phyloP scores from a whole-genome alignment of 352 stramenopile genomes.

The Globisporangium yorkense region DNA sequence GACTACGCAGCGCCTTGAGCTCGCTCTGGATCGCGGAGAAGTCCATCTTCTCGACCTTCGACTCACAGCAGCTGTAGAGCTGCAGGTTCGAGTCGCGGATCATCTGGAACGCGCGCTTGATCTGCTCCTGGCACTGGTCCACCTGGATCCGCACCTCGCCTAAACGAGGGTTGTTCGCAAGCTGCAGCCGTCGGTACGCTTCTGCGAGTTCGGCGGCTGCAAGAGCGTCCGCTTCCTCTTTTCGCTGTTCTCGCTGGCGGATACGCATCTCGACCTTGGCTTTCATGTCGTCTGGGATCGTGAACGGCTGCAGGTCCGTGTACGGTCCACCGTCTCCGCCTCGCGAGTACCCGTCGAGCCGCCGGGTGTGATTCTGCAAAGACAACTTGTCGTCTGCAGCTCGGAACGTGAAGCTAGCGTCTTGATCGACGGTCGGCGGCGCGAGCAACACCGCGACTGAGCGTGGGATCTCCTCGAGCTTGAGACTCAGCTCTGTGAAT shows the following conservation, averaged over 20 bases:
- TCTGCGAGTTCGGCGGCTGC: conserved; percentile 45
- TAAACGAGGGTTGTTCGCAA: conserved; percentile 53
- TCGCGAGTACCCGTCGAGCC: conserved; percentile 10
- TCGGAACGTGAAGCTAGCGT: conserved; percentile 42
- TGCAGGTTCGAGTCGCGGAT: conserved; percentile 64
- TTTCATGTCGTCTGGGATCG: conserved; percentile 77
- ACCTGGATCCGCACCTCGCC: conserved; percentile 54
- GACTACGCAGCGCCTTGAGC: conserved; percentile 35
- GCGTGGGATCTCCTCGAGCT: conserved; percentile 53
- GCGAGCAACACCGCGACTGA: conserved; percentile 43
- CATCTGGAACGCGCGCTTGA: conserved; percentile 58
- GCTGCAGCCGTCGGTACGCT: conserved; percentile 52
- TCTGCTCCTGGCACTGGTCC: conserved; percentile 59
- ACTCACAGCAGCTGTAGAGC: conserved; percentile 56
- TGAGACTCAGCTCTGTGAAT: conserved; percentile 53
- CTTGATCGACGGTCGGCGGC: conserved; percentile 5
- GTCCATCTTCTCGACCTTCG: conserved; percentile 55
- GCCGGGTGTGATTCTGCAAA: conserved; percentile 41
- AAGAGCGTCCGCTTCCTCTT: conserved; percentile 37
- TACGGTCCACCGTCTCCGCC: conserved; percentile 28
- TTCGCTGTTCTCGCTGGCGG: conserved; percentile 42
- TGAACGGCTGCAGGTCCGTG: conserved; percentile 68
- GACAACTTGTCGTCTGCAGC: conserved; percentile 46
- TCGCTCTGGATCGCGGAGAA: conserved; percentile 39
- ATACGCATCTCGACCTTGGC: conserved; percentile 68